A percentile compares a stretch with the other conserved stretches of the same genome.
Conservation (phyloP, 139 green algal species). For the Coelastrella sp. region DNA sequence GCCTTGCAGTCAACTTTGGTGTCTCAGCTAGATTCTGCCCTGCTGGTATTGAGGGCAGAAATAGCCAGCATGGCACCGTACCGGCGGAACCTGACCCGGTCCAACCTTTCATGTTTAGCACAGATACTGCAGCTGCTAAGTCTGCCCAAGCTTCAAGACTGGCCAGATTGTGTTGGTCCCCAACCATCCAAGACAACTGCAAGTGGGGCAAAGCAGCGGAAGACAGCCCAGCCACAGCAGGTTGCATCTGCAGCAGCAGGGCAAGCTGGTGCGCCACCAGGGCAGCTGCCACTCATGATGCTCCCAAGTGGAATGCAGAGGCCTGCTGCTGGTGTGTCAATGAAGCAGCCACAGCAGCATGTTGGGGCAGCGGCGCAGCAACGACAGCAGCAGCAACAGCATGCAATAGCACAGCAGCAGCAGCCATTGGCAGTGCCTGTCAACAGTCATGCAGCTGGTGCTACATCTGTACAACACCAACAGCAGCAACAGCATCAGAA, state of each 20-base stretch:
- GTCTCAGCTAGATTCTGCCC: constrained; percentile 12
- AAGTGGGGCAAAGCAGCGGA: neutral
- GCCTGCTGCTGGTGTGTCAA: neutral
- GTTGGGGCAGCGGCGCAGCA: neutral
- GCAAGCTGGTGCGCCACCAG: neutral
- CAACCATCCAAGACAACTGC: too few species aligned
- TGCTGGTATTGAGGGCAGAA: constrained; percentile 27
- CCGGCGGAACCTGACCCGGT: neutral
- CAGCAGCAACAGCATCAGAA: neutral
- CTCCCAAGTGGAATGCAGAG: constrained; percentile 16
- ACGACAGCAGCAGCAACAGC: neutral
- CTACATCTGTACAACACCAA: neutral
- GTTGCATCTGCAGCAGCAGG: neutral
- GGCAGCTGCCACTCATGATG: neutral
- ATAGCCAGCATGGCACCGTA: constrained; percentile 30
- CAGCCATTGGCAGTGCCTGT: too few species aligned
- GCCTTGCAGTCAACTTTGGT: neutral
- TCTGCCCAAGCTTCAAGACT: neutral
- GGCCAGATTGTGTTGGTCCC: neutral
- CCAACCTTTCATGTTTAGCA: neutral
- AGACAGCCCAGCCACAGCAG: neutral
- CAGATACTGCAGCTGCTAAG: neutral
- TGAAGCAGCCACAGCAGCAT: constrained; percentile 6
- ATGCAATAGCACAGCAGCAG: neutral
- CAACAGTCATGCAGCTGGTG: neutral